phyloP scores from a whole-genome alignment of 2,329 filamentous ascomycete genomes.

The Fusarium pseudocircinatum region DNA sequence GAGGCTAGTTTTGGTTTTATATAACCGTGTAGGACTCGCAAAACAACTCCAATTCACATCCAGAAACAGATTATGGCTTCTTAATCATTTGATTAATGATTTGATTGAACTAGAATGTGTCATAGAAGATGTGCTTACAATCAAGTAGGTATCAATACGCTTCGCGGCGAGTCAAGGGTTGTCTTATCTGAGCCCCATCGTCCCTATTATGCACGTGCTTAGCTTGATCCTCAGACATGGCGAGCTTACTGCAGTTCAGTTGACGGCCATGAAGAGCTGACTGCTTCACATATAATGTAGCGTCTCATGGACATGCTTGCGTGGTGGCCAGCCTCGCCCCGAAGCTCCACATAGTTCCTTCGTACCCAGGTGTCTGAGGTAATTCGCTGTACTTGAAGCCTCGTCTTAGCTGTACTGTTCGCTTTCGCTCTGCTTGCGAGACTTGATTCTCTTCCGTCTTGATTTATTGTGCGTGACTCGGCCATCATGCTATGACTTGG shows the following conservation, averaged over 20 bases:
- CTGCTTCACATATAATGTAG: not conserved
- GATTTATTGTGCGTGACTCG: not conserved
- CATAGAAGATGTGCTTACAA: not conserved
- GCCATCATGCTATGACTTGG: slow-evolving; percentile 43
- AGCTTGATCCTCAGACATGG: not conserved
- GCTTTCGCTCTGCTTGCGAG: not conserved
- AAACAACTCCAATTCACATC: slow-evolving; percentile 43
- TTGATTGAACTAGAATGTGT: not conserved
- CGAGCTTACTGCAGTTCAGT: not conserved
- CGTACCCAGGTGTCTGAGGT: not conserved
- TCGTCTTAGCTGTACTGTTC: not conserved
- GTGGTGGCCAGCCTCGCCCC: not conserved
- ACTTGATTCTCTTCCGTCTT: not conserved
- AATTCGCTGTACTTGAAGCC: not conserved
- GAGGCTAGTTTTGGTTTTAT: slow-evolving; percentile 2
- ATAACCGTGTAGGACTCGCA: slow-evolving; percentile 12
- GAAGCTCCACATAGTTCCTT: not conserved
- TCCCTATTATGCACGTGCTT: not conserved
- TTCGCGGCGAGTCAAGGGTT: not conserved
- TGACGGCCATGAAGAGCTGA: not conserved
- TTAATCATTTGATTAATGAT: not conserved
- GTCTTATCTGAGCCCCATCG: not conserved
- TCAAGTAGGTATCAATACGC: not conserved
- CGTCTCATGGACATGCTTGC: not conserved
- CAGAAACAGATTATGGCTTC: slow-evolving; percentile 4